Conservation (phyloP, 2,329 filamentous ascomycete genomes). For the Knoxdaviesia capensis region DNA sequence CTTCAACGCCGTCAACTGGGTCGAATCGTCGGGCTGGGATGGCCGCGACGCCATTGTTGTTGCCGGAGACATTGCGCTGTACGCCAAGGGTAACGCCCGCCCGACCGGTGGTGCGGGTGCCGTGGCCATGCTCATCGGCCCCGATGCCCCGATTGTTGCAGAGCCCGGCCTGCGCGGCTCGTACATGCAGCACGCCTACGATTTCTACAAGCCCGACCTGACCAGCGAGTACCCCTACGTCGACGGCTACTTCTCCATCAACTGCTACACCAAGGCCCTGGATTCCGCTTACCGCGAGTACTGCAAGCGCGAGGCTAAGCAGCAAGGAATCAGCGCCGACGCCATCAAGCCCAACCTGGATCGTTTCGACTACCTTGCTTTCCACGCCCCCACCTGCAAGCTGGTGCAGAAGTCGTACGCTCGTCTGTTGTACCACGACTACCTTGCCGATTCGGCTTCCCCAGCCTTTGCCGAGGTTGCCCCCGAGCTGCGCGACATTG, state of each 20-base stretch:
- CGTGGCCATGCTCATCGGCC: conserved; percentile 61
- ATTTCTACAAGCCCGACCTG: conserved; percentile 81
- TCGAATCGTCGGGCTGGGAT: conserved; percentile 76
- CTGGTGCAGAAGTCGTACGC: conserved; percentile 71
- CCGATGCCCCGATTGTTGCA: conserved; percentile 54
- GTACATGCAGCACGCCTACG: conserved; percentile 70
- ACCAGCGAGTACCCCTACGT: conserved; percentile 76
- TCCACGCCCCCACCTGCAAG: conserved; percentile 78
- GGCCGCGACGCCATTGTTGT: conserved; percentile 64
- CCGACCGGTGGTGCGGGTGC: conserved; percentile 65
- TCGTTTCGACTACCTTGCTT: conserved; percentile 66
- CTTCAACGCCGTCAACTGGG: conserved; percentile 69
- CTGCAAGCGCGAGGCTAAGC: conserved; percentile 47
- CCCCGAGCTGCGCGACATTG: conserved; percentile 55
- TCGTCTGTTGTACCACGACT: conserved; percentile 72
- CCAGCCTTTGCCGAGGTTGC: conserved; percentile 55
- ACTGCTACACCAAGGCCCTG: conserved; percentile 64
- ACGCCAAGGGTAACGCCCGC: conserved; percentile 65
- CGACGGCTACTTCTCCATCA: conserved; percentile 65
- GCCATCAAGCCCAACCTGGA: conserved; percentile 44
- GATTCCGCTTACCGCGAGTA: conserved; percentile 69
- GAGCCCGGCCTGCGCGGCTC: conserved; percentile 63
- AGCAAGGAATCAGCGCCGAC: conserved; percentile 28
- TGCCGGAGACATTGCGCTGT: conserved; percentile 66
- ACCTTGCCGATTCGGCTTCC: conserved; percentile 47